Percentiles rank a stretch among this genome's conserved stretches.
phyloP scores from a whole-genome alignment of 108 stramenopile genomes.

The Aurantiochytrium sp. region DNA sequence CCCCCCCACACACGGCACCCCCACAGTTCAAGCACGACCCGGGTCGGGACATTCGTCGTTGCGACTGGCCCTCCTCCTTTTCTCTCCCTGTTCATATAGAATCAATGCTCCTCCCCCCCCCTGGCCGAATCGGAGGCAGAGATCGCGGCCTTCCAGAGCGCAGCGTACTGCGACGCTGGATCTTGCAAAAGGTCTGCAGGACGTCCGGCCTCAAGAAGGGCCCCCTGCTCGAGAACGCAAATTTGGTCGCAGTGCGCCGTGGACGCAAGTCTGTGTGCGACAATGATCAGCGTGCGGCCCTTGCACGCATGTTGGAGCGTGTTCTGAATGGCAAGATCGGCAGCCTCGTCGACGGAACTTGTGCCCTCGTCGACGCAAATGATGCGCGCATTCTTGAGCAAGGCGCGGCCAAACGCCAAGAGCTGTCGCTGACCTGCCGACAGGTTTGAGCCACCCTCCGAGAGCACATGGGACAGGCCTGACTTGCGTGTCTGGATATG shows the following conservation, averaged over 20 bases:
- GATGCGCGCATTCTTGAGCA: conserved; percentile 80
- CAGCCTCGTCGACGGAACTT: conserved; percentile 71
- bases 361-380: conserved; percentile 89
- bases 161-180: conserved; percentile 60
- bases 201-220: conserved; percentile 65
- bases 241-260: conserved; percentile 51
- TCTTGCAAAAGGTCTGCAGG: conserved; percentile 65
- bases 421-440: conserved; percentile 84
- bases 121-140: not conserved
- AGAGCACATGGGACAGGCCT: conserved; percentile 61
- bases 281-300: conserved; percentile 82
- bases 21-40: too few species aligned
- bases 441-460: conserved; percentile 83
- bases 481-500: not conserved
- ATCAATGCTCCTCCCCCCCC: not conserved
- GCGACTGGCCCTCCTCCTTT: not conserved
- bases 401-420: conserved; percentile 81
- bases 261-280: conserved; percentile 50
- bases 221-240: conserved; percentile 38
- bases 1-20: too few species aligned
- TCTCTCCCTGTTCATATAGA: not conserved
- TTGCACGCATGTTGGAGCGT: conserved; percentile 78
- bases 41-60: too few species aligned
- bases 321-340: conserved; percentile 75
- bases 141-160: conserved; percentile 29